These are phyloP conservation scores for Eucalyptus microcorys DNA, from an alignment of 345 rosid genomes.

Conservation along the genomic window DNA sequence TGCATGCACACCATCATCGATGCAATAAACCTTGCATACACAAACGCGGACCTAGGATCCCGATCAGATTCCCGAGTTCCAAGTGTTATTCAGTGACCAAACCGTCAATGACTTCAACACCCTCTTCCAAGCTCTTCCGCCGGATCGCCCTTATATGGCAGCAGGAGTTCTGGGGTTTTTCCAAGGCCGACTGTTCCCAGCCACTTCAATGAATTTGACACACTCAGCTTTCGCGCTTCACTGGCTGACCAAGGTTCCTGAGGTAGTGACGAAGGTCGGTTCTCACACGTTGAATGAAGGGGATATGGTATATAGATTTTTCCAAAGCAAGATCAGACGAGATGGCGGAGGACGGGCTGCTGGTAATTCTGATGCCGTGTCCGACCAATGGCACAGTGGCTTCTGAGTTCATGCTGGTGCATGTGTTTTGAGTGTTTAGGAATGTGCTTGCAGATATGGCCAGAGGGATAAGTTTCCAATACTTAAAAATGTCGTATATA, in stretches of 20 bases:
- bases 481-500: not conserved
- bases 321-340: not conserved
- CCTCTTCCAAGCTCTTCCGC: constrained; percentile 20
- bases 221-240: constrained; percentile 14
- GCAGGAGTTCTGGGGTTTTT: constrained; percentile 31
- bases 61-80: constrained; percentile 6
- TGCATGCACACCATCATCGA: constrained; percentile 17
- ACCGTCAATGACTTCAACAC: constrained; percentile 32
- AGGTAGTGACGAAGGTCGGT: not conserved
- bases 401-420: not conserved
- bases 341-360: not conserved
- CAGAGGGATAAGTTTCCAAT: not conserved
- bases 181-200: constrained; percentile 16
- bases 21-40: constrained; percentile 1
- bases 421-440: not conserved
- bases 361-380: not conserved
- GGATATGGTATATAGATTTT: not conserved
- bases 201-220: constrained; percentile 10
- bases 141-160: constrained; percentile 1
- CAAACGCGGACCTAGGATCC: not conserved
- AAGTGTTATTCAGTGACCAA: constrained; percentile 36
- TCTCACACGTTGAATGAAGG: not conserved
- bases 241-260: constrained; percentile 20
- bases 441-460: not conserved
- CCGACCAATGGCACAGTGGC: not conserved